Base-by-base conservation (phyloP, 305 asterid genomes). In the Fraxinus albicans region DNA sequence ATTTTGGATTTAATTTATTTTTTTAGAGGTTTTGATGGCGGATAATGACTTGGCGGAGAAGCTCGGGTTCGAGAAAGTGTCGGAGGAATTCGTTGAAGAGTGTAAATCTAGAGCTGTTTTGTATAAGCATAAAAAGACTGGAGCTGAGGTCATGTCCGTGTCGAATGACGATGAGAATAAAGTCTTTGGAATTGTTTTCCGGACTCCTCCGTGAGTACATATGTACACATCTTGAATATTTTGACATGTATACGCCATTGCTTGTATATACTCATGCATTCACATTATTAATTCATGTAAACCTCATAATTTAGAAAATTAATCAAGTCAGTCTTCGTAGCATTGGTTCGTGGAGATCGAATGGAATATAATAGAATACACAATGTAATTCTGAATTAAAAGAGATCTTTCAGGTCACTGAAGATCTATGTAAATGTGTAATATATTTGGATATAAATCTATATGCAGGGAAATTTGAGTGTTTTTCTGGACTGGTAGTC, bases 51-150 rank as follows among this genome's bases (percentile, higher is more conserved):
- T 50, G 60, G 60, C 7, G 60, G 60, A 50, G 60, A 50, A 50
- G 60, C 60, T 50, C 60, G 60, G 60, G 21, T 50, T 50, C 7
- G 19, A 50, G 60, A 50, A 50, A 50, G 60, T 50, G n/a, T 15
- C 60, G 19, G 98, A 93, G 88, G 94, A 95, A 89, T 95, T 94
- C 38, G 91, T 97, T 58, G 99, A 93, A 60, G 99, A 97, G 92
- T 97, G 98, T 82, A 97, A 97, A 69, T 97, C 99, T 23, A 89
- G 88, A 87, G 99, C 96, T 80, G 93, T 94, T 79, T 83, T 95
- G 90, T 95, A 95, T 83, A 97, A 97, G 91, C 99, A 97, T 85
- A 95, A 93, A 88, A 95, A 97, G 91, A 97, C 98, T 3, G 99
- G 98, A 9, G 95, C 98, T 2, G 97, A 97, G 88, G 88, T 95